These are phyloP conservation scores for Mucor plumbeus DNA, from an alignment of 371 early-diverging fungal genomes.

Conservation along the genomic window DNA sequence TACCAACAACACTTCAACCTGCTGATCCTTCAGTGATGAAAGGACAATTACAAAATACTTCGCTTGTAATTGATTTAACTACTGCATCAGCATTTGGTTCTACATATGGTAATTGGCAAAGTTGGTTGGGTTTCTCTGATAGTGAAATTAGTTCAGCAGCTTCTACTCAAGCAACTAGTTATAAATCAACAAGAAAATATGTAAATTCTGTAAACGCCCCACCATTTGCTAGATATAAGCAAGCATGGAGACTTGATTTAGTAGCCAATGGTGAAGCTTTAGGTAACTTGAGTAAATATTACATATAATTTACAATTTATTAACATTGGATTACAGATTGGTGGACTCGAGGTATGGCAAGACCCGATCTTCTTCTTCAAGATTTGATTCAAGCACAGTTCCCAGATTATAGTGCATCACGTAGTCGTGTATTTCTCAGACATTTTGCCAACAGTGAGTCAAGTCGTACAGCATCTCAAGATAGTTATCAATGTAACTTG, in stretches of 20 bases:
- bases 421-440: constrained; percentile 35
- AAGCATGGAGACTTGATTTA: constrained; percentile 37
- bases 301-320: background rate
- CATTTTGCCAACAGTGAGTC: constrained; percentile 26
- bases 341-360: constrained; percentile 37
- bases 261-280: constrained; percentile 25
- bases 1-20: constrained; percentile 20
- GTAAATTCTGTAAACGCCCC: constrained; percentile 34
- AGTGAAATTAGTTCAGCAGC: constrained; percentile 15
- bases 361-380: constrained; percentile 38
- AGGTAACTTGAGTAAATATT: constrained; percentile 23
- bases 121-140: constrained; percentile 27
- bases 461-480: constrained; percentile 13
- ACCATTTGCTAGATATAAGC: constrained; percentile 35
- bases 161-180: constrained; percentile 11
- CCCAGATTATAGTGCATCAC: constrained; percentile 32
- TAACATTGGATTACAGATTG: constrained; percentile 23
- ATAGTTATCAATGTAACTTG: constrained; percentile 27
- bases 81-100: constrained; percentile 19
- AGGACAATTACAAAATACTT: constrained; percentile 34
- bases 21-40: constrained; percentile 31
- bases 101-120: constrained; percentile 25
- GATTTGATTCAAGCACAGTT: constrained; percentile 42
- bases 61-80: constrained; percentile 38
- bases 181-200: constrained; percentile 19